Base-by-base conservation (phyloP, 192 early-diverging fungal genomes). In the Gamsiella multidivaricata region DNA sequence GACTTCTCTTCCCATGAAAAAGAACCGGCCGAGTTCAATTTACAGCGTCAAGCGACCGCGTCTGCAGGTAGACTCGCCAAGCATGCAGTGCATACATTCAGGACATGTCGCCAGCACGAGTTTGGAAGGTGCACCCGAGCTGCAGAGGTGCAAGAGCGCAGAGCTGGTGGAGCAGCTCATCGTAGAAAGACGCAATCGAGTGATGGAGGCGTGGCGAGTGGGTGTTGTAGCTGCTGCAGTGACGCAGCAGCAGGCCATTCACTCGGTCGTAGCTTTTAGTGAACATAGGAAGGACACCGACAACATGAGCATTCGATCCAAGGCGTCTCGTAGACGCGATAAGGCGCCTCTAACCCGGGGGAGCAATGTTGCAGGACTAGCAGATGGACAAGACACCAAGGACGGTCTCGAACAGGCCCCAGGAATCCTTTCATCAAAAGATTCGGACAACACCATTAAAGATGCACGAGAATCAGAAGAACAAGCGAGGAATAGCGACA, bases 121-220 rank as follows among this genome's bases (percentile, higher is more conserved):
- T 51, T 17, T 55, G 6, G 66, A 54, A 0, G 37, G 46, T 18
- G 42, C 69, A 22, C 52, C 72, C 2, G 74, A 78, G 17, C n/a
- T 69, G 18, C 74, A 69, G 22, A 36, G 66, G 36, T 78, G 55
- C 65, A 68, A 69, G 61, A 78, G 66, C 32, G 54, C 66, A n/a
- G 74, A 78, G 41, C 7, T 64, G 28, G 61, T 69, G 28, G 74
- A 78, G 43, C 74, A 69, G 28, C 63, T 64, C 34, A 59, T 78
- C 29, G 39, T 59, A 0, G 79, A 78, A 26, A 57, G 72, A 43
- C 71, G 82, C 25, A 68, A 83, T 18, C 67, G 51, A 5, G 76
- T 70, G 59, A 72, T 83, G 82, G 82, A 83, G 43, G 69, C 69
- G 0, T 83, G 82, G 82, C 55, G 82, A 28, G 69, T 65, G 14